Evolutionary conservation across 805 yeast genomes (phyloP).

Genomic region (Ogataea ganodermae): DNA sequence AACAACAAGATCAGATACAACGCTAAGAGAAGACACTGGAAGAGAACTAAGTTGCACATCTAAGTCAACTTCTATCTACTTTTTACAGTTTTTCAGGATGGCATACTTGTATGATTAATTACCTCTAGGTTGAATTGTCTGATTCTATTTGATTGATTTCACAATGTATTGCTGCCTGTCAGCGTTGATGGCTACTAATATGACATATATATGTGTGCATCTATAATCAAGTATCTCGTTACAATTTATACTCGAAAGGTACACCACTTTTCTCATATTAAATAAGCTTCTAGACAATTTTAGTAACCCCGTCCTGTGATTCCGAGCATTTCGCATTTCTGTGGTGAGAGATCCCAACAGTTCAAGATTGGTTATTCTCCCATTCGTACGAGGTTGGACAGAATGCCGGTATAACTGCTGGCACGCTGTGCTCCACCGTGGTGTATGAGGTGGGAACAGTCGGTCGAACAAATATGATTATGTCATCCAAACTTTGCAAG

Average conservation of each 20-base stretch:
- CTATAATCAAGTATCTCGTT: constrained; percentile 14
- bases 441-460: too few relatives aligned
- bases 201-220: constrained; percentile 19
- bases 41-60: constrained; percentile 98
- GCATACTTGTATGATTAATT: constrained; percentile 6
- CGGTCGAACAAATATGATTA: not conserved
- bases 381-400: too few relatives aligned
- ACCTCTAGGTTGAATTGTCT: constrained; percentile 6
- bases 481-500: not conserved
- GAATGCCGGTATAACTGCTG: too few relatives aligned
- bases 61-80: constrained; percentile 46
- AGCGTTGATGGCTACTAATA: constrained; percentile 9
- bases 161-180: constrained; percentile 4
- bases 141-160: not conserved
- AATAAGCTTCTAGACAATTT: not conserved
- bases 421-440: not conserved
- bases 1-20: constrained; percentile 97
- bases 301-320: too few relatives aligned
- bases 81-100: constrained; percentile 7
- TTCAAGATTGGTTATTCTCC: too few relatives aligned
- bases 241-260: constrained; percentile 8
- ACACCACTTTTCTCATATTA: constrained; percentile 3
- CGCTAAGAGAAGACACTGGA: constrained; percentile 99
- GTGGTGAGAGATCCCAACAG: too few relatives aligned
- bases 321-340: too few relatives aligned